Evolutionary conservation across 352 stramenopile genomes (phyloP), one percentile per base, ranked within the genome.

Genomic region (Stramenopiles sp.): DNA sequence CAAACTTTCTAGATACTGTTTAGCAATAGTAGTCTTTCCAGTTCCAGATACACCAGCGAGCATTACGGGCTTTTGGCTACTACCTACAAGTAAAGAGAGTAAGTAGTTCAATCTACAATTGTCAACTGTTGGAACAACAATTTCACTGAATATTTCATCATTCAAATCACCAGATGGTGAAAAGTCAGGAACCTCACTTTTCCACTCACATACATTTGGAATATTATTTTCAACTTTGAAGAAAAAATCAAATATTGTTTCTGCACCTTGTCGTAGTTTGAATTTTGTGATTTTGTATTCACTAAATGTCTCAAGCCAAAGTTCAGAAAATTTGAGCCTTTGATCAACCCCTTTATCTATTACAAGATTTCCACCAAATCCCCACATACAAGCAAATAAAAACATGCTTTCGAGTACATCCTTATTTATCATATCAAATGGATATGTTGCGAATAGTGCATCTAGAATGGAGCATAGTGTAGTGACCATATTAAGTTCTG

Each of bases 161-260:
- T 78, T 69, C 19, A 71, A 89, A 44, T 94, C 69, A 0, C 69
- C 75, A 3, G 70, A 58, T 0, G 62, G 66, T 35, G 74, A 78
- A 8, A 79, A 79, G 49, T 94, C 93, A 18, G 67, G 60, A 1
- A 71, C 59, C n/a, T n/a, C n/a, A n/a, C n/a, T n/a, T n/a, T n/a
- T n/a, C n/a, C n/a, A n/a, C n/a, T n/a, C n/a, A n/a, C n/a, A n/a
- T n/a, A n/a, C n/a, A n/a, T n/a, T n/a, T 0, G 73, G 64, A 3
- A 57, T 46, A 44, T 84, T 87, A 44, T 74, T 71, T 8, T 73
- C 69, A 1, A 63, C 53, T 26, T 51, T 23, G 50, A 80, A 93
- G 44, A 88, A 90, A 50, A 91, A 93, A 55, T 94, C 80, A 44
- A 93, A 94, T 47, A 74, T 91, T 2, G 71, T 42, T 2, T 24